Evolutionary conservation across 495 filamentous ascomycete species (phyloP).

Genomic region (Collariella sp.): DNA sequence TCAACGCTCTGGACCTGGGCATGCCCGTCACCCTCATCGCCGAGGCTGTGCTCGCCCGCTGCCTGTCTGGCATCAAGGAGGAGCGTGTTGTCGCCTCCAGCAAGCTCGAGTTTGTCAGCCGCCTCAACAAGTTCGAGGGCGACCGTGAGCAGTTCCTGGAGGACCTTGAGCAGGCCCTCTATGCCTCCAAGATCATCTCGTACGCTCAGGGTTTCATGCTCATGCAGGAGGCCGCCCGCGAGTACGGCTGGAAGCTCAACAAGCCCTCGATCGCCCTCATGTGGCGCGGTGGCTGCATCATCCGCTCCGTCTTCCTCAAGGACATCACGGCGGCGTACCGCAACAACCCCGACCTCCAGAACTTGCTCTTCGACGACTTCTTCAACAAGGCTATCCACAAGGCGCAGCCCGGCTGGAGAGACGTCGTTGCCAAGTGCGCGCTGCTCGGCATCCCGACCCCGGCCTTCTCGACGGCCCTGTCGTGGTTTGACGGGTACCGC

Average conservation of each 20-base stretch:
- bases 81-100: conserved; percentile 80
- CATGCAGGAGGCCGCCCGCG: conserved; percentile 95
- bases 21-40: conserved; percentile 99
- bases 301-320: conserved; percentile 99
- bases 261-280: conserved; percentile 99
- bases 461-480: conserved; percentile 89
- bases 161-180: conserved; percentile 96
- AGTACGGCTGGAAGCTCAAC: conserved; percentile 97
- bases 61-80: conserved; percentile 85
- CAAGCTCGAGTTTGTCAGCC: conserved; percentile 64
- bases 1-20: conserved; percentile 95
- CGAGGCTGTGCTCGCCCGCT: conserved; percentile 91
- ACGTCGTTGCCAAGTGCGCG: conserved; percentile 84
- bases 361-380: conserved; percentile 96
- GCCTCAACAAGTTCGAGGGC: conserved; percentile 70
- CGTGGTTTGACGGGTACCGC: conserved; percentile 97
- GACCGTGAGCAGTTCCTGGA: conserved; percentile 89
- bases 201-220: conserved; percentile 99
- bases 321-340: conserved; percentile 98
- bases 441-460: conserved; percentile 91
- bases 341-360: conserved; percentile 89
- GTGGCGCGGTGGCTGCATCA: conserved; percentile 99
- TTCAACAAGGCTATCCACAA: conserved; percentile 98
- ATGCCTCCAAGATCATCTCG: conserved; percentile 99
- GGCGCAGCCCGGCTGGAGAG: conserved; percentile 92